Evolutionary conservation across 177 flowering plant species (phyloP), one percentile per base, ranked within the genome.

Genomic region (Vitis hybrid): DNA sequence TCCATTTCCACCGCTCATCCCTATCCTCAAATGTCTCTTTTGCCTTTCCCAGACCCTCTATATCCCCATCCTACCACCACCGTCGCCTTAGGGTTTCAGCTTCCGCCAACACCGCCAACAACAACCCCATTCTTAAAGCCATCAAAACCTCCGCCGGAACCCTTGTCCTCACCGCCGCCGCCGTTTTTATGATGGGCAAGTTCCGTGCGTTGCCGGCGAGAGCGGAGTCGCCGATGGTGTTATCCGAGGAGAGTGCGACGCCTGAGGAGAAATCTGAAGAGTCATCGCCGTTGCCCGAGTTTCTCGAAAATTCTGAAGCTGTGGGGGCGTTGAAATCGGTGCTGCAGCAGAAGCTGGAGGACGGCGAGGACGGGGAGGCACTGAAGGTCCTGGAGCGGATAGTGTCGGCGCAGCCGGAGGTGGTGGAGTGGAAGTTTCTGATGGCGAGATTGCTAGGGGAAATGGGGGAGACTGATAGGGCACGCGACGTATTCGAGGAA

Each of bases 401-500:
- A 56, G 81, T 73, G 13, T 56, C 80, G 7, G 86, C 88, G 10
- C 92, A 87, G 72, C 97, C 98, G 8, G 39, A 56, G 18, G 81
- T 77, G 59, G 64, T 67, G 14, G 87, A 91, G 13, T 93, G 94
- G 94, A 91, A 85, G 56, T 86, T 91, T 73, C 65, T 90, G 15
- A 76, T 70, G 77, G 98, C 91, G 16, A 77, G 91, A 68, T 11
- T 93, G 62, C 59, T 83, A 62, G 82, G 66, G 68, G 92, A 91
- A 71, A 73, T 88, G 80, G 94, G 94, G 1, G 79, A 78, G 16
- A 64, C 70, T 0, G 78, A 65, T 6, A 82, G 85, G 60, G 88
- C 98, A 0, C 79, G 90, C 21, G 60, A 76, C 5, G 86, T 82
- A 52, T 91, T 87, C 59, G 97, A 93, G 26, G 95, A 90, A 68